A percentile compares a stretch with the other conserved stretches of the same genome.
Evolutionary conservation across 2,329 filamentous ascomycete species (phyloP).

Genomic region (Penicillium aurantiogriseum): DNA sequence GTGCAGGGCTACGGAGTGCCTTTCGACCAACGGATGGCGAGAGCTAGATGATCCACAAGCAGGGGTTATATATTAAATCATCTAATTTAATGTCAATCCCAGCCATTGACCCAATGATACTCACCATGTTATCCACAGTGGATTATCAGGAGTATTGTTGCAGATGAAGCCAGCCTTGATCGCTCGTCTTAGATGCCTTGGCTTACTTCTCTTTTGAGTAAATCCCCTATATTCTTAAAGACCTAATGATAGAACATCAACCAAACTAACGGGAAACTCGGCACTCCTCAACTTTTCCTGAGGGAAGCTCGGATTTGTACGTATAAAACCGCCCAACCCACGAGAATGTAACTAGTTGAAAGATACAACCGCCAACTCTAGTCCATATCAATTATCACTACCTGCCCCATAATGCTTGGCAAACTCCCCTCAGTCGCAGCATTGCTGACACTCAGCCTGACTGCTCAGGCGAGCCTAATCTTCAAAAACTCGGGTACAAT

Average conservation of each 20-base stretch:
- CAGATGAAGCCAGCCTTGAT: background rate
- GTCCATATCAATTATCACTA: background rate
- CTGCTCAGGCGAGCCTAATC: constrained; percentile 13
- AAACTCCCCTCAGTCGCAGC: background rate
- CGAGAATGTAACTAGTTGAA: background rate
- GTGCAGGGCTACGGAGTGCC: background rate
- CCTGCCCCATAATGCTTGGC: background rate
- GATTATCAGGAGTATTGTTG: background rate
- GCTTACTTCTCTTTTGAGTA: background rate
- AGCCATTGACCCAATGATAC: background rate
- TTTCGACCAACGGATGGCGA: background rate
- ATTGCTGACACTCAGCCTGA: background rate
- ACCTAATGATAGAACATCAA: background rate
- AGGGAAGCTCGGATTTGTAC: background rate
- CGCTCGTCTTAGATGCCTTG: background rate
- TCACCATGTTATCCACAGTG: background rate
- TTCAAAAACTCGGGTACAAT: constrained; percentile 32
- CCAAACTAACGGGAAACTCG: background rate
- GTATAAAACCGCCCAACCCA: background rate
- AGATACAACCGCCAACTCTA: background rate
- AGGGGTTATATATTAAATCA: background rate
- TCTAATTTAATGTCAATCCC: background rate
- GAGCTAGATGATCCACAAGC: background rate
- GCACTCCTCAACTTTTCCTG: too few relatives aligned
- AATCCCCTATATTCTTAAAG: background rate